Conservation (phyloP, 2,329 filamentous ascomycete species). For the Didymellaceae sp. region DNA sequence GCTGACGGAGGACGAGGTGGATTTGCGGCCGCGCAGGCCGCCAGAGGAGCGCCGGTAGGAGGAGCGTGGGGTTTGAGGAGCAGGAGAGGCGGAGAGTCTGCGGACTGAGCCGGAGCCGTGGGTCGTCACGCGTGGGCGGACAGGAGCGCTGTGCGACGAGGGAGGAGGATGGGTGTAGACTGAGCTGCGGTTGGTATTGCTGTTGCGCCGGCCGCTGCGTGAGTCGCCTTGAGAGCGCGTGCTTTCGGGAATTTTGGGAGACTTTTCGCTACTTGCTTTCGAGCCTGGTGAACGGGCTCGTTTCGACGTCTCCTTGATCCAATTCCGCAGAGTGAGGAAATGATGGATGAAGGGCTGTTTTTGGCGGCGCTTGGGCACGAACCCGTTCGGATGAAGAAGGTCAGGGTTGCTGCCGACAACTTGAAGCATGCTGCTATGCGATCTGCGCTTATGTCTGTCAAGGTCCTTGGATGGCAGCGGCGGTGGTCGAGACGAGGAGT, state of each 20-base stretch:
- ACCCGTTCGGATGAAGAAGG: constrained; percentile 62
- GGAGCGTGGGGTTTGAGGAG: constrained; percentile 85
- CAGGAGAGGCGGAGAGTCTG: constrained; percentile 82
- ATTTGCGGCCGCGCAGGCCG: constrained; percentile 88
- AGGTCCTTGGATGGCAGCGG: constrained; percentile 87
- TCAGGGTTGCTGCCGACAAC: constrained; percentile 76
- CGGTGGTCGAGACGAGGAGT: constrained; percentile 78
- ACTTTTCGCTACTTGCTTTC: constrained; percentile 44
- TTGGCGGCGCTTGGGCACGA: constrained; percentile 63
- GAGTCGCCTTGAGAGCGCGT: constrained; percentile 16
- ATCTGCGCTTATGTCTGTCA: constrained; percentile 63
- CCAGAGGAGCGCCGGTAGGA: constrained; percentile 82
- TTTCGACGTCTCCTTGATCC: constrained; percentile 68
- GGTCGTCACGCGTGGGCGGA: constrained; percentile 54
- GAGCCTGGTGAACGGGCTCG: constrained; percentile 45
- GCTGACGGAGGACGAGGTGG: constrained; percentile 92
- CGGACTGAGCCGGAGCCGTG: constrained; percentile 47
- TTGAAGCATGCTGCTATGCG: constrained; percentile 84
- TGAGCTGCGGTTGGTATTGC: constrained; percentile 44
- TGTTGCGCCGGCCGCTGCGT: constrained; percentile 37
- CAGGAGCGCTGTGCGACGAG: constrained; percentile 25
- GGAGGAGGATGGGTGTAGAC: constrained; percentile 45
- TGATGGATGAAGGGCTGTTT: constrained; percentile 71
- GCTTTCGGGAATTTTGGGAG: constrained; percentile 37
- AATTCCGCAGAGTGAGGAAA: constrained; percentile 71